Percentiles rank a stretch among this genome's conserved stretches.
These are phyloP conservation scores for Coemansia sp. DNA, from an alignment of 192 early-diverging fungal species.

Conservation along the genomic window DNA sequence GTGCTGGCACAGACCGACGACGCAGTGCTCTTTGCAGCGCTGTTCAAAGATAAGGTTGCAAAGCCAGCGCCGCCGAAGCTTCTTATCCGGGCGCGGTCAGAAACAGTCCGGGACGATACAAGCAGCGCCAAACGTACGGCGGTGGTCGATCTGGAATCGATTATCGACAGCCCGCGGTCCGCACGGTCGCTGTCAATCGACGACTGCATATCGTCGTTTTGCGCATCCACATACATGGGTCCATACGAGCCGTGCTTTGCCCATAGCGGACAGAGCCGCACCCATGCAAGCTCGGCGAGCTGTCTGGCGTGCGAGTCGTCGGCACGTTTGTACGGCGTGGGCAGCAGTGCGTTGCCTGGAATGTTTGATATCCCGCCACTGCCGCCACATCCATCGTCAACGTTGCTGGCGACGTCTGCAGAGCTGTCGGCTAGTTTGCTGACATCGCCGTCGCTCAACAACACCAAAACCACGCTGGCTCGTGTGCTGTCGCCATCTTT, in stretches of 20 bases:
- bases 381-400: slow-evolving; percentile 2
- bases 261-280: slow-evolving; percentile 2
- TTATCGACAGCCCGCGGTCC: slow-evolving; percentile 46
- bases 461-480: slow-evolving; percentile 4
- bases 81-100: neutral
- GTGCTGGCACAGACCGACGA: slow-evolving; percentile 18
- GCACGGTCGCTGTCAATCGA: slow-evolving; percentile 46
- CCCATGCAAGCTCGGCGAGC: slow-evolving; percentile 10
- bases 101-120: slow-evolving; percentile 8
- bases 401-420: neutral
- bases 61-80: neutral
- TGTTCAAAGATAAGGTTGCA: neutral
- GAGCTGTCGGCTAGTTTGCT: neutral
- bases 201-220: slow-evolving; percentile 50
- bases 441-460: neutral
- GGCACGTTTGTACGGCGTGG: neutral
- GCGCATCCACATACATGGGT: slow-evolving; percentile 12
- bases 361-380: slow-evolving; percentile 16
- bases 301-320: slow-evolving; percentile 17
- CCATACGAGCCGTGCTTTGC: slow-evolving; percentile 11
- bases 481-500: slow-evolving; percentile 8
- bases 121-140: slow-evolving; percentile 5
- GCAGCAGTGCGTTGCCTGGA: slow-evolving; percentile 1
- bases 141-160: slow-evolving; percentile 34
- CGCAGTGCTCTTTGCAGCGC: slow-evolving; percentile 7